Percentiles rank a stretch among this genome's conserved stretches.
These are phyloP conservation scores for Aspergillus amoenus DNA, from an alignment of 2,329 filamentous ascomycete species.

Conservation along the genomic window DNA sequence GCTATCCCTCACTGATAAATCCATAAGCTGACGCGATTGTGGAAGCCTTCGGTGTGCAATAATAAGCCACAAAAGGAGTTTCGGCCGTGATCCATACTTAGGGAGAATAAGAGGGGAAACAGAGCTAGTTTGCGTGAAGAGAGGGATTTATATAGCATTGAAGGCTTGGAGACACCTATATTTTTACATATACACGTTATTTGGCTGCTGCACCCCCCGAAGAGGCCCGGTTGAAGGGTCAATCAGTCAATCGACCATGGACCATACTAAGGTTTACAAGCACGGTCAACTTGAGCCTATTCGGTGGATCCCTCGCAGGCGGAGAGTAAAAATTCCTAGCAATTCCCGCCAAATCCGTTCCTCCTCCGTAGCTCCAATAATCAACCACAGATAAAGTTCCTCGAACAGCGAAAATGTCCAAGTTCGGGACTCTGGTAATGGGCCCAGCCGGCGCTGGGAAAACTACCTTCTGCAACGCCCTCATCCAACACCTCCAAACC, in stretches of 20 bases:
- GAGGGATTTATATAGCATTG: no score
- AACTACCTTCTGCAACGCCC: conserved; percentile 90
- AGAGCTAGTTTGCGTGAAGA: no score
- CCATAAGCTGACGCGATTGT: background rate
- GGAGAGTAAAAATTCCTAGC: background rate
- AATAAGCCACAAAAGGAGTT: no score
- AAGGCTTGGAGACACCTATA: no score
- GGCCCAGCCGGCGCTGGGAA: conserved; percentile 95
- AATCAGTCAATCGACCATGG: no score
- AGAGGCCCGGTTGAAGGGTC: no score
- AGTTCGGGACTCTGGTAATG: conserved; percentile 94
- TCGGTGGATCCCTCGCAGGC: background rate
- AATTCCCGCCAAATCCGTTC: background rate
- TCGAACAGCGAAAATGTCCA: conserved; percentile 66
- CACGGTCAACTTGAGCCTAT: background rate
- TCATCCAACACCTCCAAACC: conserved; percentile 89
- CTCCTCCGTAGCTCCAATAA: background rate
- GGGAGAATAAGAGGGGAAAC: no score
- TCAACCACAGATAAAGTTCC: background rate
- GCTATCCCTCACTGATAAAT: background rate
- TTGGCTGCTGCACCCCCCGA: no score
- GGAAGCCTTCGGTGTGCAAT: no score
- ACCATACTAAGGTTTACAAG: background rate
- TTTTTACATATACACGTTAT: no score
- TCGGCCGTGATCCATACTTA: no score